phyloP scores from a whole-genome alignment of 352 stramenopile species.

The Phytopythium vexans region DNA sequence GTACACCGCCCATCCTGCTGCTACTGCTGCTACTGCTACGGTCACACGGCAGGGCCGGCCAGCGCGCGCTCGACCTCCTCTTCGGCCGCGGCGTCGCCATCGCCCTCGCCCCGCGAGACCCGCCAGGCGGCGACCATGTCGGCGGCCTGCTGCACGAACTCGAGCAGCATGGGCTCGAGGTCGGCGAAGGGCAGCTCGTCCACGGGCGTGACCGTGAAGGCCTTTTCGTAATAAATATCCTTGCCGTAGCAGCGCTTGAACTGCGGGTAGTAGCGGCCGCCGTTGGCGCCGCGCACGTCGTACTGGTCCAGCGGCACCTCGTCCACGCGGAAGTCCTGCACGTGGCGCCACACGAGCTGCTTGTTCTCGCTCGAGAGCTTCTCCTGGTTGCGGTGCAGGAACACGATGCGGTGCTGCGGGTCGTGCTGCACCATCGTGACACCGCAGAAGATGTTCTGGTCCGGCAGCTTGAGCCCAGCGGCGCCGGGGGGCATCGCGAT shows the following conservation, averaged over 20 bases:
- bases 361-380: slow-evolving; percentile 45
- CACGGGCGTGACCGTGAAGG: slow-evolving; percentile 44
- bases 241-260: slow-evolving; percentile 65
- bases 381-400: slow-evolving; percentile 61
- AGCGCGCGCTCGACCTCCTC: background rate
- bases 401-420: slow-evolving; percentile 36
- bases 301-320: slow-evolving; percentile 36
- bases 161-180: slow-evolving; percentile 40
- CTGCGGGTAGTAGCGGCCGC: slow-evolving; percentile 44
- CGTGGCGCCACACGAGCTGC: slow-evolving; percentile 35
- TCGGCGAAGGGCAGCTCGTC: slow-evolving; percentile 34
- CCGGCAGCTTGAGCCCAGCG: slow-evolving; percentile 33
- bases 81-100: background rate
- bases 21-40: background rate
- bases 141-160: slow-evolving; percentile 34
- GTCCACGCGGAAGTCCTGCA: slow-evolving; percentile 47
- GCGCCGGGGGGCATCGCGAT: slow-evolving; percentile 44
- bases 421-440: slow-evolving; percentile 72
- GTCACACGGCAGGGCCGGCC: background rate
- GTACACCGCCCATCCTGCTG: background rate
- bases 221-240: slow-evolving; percentile 62
- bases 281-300: slow-evolving; percentile 54
- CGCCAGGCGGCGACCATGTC: slow-evolving; percentile 18
- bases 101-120: background rate
- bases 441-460: slow-evolving; percentile 63